phyloP scores from a whole-genome alignment of 257 asterid genomes.

The Solanum sitiens region DNA sequence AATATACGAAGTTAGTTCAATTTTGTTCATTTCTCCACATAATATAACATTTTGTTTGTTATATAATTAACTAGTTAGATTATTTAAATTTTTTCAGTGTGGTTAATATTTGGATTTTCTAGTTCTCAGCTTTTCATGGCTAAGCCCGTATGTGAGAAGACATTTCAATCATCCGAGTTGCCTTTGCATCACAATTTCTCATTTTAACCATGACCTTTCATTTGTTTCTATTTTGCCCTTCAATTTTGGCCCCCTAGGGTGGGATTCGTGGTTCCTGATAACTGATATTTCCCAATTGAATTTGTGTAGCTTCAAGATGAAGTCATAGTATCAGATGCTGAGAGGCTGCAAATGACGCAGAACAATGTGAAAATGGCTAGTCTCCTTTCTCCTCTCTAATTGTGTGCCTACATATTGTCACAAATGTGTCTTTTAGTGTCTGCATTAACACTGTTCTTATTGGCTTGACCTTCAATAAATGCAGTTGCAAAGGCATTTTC shows the following conservation, averaged over 20 bases:
- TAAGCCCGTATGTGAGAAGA: not conserved
- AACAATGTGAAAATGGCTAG: constrained; percentile 84
- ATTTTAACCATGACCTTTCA: not conserved
- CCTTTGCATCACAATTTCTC: not conserved
- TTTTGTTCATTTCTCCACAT: not conserved
- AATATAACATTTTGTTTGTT: not conserved
- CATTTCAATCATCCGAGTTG: not conserved
- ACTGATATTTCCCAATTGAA: constrained; percentile 5
- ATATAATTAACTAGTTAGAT: not conserved
- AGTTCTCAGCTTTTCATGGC: not conserved
- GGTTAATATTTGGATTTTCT: not conserved
- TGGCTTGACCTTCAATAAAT: constrained; percentile 1
- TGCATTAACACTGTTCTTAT: not conserved
- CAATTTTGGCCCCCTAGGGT: not conserved
- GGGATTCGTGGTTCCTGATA: not conserved
- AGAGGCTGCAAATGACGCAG: constrained; percentile 77
- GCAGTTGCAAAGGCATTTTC: constrained; percentile 93
- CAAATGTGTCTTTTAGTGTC: not conserved
- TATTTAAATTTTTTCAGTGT: not conserved
- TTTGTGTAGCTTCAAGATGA: constrained; percentile 84
- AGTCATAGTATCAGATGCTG: constrained; percentile 80
- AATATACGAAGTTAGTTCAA: not conserved
- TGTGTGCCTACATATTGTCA: not conserved
- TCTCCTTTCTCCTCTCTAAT: constrained; percentile 6
- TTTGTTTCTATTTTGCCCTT: constrained; percentile 6